These are phyloP conservation scores for Aspergillus neoniger DNA, from an alignment of 2,329 filamentous ascomycete species.

Conservation along the genomic window DNA sequence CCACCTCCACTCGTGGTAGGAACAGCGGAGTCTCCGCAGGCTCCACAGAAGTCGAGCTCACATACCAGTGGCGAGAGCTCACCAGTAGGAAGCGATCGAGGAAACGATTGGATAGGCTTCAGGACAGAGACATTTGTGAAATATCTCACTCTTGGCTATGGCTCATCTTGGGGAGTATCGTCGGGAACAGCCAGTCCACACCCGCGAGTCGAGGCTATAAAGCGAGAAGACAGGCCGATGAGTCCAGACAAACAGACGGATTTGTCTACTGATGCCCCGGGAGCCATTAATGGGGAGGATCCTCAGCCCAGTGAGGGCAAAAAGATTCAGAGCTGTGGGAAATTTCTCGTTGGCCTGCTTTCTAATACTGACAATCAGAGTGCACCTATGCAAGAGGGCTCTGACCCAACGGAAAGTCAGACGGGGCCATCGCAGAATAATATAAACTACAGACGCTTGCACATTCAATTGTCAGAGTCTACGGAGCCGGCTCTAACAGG, in stretches of 20 bases:
- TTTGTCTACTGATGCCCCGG: neutral
- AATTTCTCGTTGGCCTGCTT: slow-evolving; percentile 47
- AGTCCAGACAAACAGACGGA: slow-evolving; percentile 5
- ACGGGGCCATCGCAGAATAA: slow-evolving; percentile 29
- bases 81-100: slow-evolving; percentile 21
- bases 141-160: slow-evolving; percentile 53
- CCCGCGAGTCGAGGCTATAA: slow-evolving; percentile 30
- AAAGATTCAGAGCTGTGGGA: slow-evolving; percentile 32
- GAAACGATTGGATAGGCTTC: slow-evolving; percentile 34
- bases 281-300: slow-evolving; percentile 2
- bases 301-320: slow-evolving; percentile 8
- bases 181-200: slow-evolving; percentile 31
- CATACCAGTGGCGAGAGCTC: slow-evolving; percentile 21
- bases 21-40: slow-evolving; percentile 19
- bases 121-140: slow-evolving; percentile 51
- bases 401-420: slow-evolving; percentile 22
- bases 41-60: slow-evolving; percentile 19
- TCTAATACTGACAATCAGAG: slow-evolving; percentile 40
- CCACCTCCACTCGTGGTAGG: slow-evolving; percentile 46
- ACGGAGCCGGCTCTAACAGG: slow-evolving; percentile 19
- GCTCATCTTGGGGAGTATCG: slow-evolving; percentile 49
- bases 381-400: slow-evolving; percentile 32
- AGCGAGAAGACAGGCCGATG: slow-evolving; percentile 18
- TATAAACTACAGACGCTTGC: slow-evolving; percentile 40
- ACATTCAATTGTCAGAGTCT: slow-evolving; percentile 32